Evolutionary conservation across 352 stramenopile species (phyloP), one percentile per base, ranked within the genome.

Genomic region (Peronospora tabacina): DNA sequence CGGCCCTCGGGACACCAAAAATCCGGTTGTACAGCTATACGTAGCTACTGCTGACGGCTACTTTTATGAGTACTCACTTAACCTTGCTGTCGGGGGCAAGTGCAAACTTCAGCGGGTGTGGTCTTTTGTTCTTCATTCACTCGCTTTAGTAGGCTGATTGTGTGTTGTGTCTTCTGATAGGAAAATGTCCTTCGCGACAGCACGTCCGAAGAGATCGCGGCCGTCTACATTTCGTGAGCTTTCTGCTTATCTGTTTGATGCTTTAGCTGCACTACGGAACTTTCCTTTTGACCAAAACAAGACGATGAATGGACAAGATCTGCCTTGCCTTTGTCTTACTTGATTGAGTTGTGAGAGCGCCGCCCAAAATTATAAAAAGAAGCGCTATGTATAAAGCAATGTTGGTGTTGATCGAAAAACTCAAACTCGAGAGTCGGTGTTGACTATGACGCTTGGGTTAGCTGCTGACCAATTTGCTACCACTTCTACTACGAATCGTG

Each of bases 31-130:
- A 8, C 75, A 88, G 55, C 59, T 94, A 6, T 87, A 90, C 38
- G 81, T 94, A 9, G 77, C 76, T 38, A 94, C 82, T 1, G 68
- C 61, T 0, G 81, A 91, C 15, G 82, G 80, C 6, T 90, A 83
- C 49, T 94, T 94, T 56, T 94, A 91, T 56, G 80, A 94, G 40
- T 94, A 94, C 45, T 87, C 81, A 3, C 71, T 94, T 3, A 82
- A 90, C 45, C 48, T 90, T 24, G 52, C 52, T 33, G 44, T 74
- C 2, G 82, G 82, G 9, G 82, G 82, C 24, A 82, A 89, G 50
- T 94, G 82, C 71, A 86, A 86, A 40, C 67, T 94, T 13, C 71
- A 94, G 57, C 56, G 82, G n/a, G 44, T 57, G 39, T 19, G 46
- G n/a, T 16, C 11, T 42, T 48, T 15, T 42, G 30, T 46, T 13